Percentiles rank a stretch among this genome's conserved stretches.
Conservation (phyloP, 805 yeast species). For the Metschnikowia lunata region DNA sequence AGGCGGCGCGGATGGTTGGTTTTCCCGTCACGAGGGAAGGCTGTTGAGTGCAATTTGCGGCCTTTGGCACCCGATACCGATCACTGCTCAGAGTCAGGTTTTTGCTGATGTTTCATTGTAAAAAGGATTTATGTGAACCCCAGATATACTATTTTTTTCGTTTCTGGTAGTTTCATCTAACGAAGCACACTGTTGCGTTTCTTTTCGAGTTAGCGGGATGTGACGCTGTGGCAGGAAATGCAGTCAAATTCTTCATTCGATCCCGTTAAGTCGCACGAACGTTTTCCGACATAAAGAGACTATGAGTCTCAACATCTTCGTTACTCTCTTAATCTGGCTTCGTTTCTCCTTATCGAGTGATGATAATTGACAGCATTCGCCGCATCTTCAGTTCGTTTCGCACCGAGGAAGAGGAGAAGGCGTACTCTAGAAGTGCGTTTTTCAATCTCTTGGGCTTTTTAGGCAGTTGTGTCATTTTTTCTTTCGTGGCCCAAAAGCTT, state of each 20-base stretch:
- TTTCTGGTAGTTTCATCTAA: no score
- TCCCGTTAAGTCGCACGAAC: no score
- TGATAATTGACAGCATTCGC: constrained; percentile 71
- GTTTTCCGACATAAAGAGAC: no score
- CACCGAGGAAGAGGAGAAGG: constrained; percentile 80
- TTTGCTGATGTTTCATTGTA: not conserved
- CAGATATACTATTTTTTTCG: no score
- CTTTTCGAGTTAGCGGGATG: no score
- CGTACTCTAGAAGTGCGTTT: constrained; percentile 71
- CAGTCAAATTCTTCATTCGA: no score
- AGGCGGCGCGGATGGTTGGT: constrained; percentile 57
- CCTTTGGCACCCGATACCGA: constrained; percentile 60
- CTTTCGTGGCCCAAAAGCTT: constrained; percentile 67
- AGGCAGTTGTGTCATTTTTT: constrained; percentile 75
- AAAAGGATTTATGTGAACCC: no score
- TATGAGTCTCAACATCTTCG: no score
- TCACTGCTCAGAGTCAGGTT: constrained; percentile 47
- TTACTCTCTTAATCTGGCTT: not conserved
- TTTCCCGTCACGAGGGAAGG: constrained; percentile 29
- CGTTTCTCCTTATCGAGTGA: constrained; percentile 12
- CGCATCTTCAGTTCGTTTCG: constrained; percentile 78
- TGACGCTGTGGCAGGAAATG: no score
- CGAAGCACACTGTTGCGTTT: no score
- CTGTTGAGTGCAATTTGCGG: constrained; percentile 62
- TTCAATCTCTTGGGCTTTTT: constrained; percentile 75